Percentiles rank a stretch among this genome's conserved stretches.
phyloP scores from a whole-genome alignment of 192 early-diverging fungal genomes.

The Entomortierella lignicola region DNA sequence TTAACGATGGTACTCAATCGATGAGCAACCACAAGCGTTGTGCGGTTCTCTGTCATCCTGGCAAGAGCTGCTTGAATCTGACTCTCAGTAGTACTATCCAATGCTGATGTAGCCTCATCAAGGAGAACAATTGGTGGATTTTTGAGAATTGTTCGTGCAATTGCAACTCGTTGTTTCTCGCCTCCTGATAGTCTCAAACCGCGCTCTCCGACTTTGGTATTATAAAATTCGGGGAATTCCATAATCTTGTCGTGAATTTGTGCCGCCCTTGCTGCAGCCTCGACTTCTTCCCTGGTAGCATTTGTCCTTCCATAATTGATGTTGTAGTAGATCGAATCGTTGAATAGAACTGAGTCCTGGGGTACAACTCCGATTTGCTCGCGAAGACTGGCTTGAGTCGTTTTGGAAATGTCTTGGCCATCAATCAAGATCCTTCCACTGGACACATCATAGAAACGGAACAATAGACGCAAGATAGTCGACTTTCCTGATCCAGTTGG shows the following conservation, averaged over 20 bases:
- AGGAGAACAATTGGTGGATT: constrained; percentile 72
- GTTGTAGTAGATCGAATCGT: constrained; percentile 95
- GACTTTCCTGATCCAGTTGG: constrained; percentile 83
- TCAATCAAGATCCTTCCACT: constrained; percentile 88
- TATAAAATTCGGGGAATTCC: constrained; percentile 77
- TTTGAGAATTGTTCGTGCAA: constrained; percentile 86
- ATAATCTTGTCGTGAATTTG: constrained; percentile 87
- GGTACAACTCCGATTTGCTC: constrained; percentile 92
- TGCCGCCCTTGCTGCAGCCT: constrained; percentile 75
- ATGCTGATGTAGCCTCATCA: constrained; percentile 89
- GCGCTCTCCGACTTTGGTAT: constrained; percentile 70
- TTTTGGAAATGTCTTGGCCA: constrained; percentile 78
- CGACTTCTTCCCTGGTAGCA: constrained; percentile 77
- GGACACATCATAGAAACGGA: constrained; percentile 91
- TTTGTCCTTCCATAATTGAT: constrained; percentile 86
- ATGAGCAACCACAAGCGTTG: constrained; percentile 90
- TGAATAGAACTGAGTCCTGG: constrained; percentile 96
- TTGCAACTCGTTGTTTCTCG: constrained; percentile 92
- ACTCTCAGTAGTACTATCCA: constrained; percentile 73
- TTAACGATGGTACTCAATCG: constrained; percentile 87
- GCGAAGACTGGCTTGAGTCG: constrained; percentile 80
- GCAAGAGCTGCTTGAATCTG: constrained; percentile 87
- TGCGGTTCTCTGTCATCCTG: constrained; percentile 82
- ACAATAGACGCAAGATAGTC: constrained; percentile 82
- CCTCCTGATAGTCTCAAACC: constrained; percentile 88